Evolutionary conservation across 106 monocot genomes (phyloP).

Genomic region (Dactylorhiza incarnata): DNA sequence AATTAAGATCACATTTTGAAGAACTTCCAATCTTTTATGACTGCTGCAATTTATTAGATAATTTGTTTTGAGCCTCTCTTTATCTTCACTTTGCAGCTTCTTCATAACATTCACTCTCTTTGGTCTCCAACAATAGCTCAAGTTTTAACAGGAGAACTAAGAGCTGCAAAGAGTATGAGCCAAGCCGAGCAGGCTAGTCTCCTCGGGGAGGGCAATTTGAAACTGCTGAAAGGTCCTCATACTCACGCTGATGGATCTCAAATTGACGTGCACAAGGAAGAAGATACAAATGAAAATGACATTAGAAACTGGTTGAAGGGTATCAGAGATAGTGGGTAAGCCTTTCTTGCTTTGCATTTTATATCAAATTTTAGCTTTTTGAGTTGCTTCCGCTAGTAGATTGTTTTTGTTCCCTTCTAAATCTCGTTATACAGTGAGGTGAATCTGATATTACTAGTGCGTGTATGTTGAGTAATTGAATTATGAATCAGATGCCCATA

Average conservation of each 20-base stretch:
- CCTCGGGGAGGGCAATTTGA: constrained; percentile 64
- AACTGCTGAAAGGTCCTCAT: constrained; percentile 42
- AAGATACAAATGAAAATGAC: constrained; percentile 59
- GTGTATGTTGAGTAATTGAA: background rate
- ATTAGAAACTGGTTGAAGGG: constrained; percentile 94
- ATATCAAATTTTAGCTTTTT: background rate
- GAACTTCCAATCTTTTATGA: background rate
- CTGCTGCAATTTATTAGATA: background rate
- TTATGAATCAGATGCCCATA: background rate
- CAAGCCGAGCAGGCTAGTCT: constrained; percentile 68
- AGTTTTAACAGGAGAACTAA: constrained; percentile 52
- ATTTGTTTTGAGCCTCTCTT: background rate
- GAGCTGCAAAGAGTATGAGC: constrained; percentile 74
- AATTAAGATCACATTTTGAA: background rate
- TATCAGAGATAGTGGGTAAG: constrained; percentile 93
- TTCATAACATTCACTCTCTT: constrained; percentile 69
- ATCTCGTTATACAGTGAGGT: background rate
- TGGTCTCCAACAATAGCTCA: constrained; percentile 71
- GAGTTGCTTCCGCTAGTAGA: no score
- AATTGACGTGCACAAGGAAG: constrained; percentile 45
- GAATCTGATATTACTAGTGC: background rate
- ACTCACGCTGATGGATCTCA: constrained; percentile 39
- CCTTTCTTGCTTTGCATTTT: background rate
- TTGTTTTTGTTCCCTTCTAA: no score
- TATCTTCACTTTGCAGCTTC: constrained; percentile 43